Base-by-base conservation (phyloP, 2,329 filamentous ascomycete species). In the Neopestalotiopsis rosae region DNA sequence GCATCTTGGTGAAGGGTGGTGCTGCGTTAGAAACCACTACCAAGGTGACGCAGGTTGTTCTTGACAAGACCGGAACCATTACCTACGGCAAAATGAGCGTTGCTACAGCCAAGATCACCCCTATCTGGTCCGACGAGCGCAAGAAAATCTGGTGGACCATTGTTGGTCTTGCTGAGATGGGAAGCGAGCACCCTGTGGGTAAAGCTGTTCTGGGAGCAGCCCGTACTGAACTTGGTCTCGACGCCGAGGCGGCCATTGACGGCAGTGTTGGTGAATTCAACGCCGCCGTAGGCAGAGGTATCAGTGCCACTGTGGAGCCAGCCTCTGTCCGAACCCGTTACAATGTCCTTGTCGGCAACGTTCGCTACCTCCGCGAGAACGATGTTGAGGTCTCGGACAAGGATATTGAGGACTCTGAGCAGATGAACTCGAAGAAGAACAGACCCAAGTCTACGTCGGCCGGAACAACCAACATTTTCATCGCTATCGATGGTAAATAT, bases 11-110 rank as follows among this genome's bases (percentile, higher is more conserved):
- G 79, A 99, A 99, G 82, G 95, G 96, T 67, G 96, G 96, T 68
- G 95, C 94, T 56, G 94, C 95, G 38, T 85, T 99, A 3, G 95
- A 99, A 83, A 94, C 90, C 4, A 93, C 94, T 0, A 98, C 94
- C 9, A 95, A 94, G 79, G 89, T 98, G 73, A 97, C 91, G 1
- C 92, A 97, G 74, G 89, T 98, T 24, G 92, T 98, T 17, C 89
- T 98, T 28, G 95, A 98, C 84, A 98, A 98, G 87, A 98, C 95
- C 1, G 95, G 95, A 38, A 98, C 95, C 3, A 87, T 99, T 70
- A 99, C 96, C 0, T 89, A 96, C 74, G 96, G 96, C 61, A 97
- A 95, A 81, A 98, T 99, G 94, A 97, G 89, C 71, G 95, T 98
- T 20, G 92, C 94, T 7, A 89, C 91, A 69, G 85, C 88, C 28